Conservation (phyloP, 208 protist genomes). For the Strigomonas culicis region DNA sequence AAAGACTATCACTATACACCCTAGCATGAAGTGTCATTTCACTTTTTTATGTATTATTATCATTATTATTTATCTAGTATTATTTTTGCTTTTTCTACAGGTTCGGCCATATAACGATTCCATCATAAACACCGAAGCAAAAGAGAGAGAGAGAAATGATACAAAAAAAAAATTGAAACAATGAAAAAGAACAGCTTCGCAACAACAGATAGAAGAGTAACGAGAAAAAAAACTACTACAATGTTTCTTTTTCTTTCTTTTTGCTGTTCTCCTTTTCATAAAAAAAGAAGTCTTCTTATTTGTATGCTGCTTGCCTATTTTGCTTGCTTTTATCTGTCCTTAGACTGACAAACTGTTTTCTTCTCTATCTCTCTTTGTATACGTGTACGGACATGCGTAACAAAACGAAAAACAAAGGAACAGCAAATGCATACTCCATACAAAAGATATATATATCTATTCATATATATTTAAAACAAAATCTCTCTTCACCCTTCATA, state of each 20-base stretch:
- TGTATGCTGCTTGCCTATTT: background rate
- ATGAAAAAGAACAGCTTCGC: conserved; percentile 1
- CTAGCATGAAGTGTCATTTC: background rate
- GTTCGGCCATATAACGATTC: background rate
- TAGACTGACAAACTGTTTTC: background rate
- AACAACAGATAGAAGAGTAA: background rate
- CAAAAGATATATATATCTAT: background rate
- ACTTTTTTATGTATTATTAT: background rate
- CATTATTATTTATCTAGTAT: background rate
- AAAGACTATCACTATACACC: background rate
- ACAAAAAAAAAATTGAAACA: conserved; percentile 13
- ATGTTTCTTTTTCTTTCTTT: background rate
- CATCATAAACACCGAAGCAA: background rate
- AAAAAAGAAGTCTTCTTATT: background rate
- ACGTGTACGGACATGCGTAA: background rate
- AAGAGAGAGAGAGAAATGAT: background rate
- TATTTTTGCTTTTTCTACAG: background rate
- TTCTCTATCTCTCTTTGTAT: background rate
- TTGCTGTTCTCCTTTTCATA: background rate
- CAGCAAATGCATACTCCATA: background rate
- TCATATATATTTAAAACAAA: background rate
- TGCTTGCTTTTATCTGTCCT: background rate
- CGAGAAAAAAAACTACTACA: background rate
- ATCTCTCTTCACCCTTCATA: background rate
- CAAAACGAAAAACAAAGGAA: background rate